Conservation (phyloP, 2,329 filamentous ascomycete species). For the Byssothecium circinans region DNA sequence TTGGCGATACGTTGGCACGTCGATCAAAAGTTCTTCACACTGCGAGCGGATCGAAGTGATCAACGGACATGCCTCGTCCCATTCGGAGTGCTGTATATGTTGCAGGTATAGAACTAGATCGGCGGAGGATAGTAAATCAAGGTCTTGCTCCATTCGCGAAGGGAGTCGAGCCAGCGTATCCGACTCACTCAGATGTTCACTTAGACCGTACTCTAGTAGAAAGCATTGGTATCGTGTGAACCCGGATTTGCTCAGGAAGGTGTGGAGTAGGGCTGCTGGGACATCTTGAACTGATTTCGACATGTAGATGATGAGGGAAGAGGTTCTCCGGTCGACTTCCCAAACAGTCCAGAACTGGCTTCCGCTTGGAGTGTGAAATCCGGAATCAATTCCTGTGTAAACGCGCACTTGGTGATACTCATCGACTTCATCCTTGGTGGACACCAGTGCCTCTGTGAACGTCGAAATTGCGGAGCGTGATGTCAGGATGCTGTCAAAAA, state of each 20-base stretch:
- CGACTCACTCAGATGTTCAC: constrained; percentile 14
- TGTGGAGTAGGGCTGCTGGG: constrained; percentile 32
- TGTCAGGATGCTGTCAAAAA: constrained; percentile 23
- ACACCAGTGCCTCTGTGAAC: constrained; percentile 25
- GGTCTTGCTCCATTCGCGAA: constrained; percentile 32
- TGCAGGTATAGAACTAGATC: constrained; percentile 39
- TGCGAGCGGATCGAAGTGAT: constrained; percentile 27
- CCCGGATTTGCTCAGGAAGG: constrained; percentile 36
- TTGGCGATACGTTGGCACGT: constrained; percentile 40
- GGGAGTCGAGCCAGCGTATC: constrained; percentile 22
- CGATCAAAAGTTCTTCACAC: constrained; percentile 39
- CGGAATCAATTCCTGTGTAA: constrained; percentile 42
- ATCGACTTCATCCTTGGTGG: constrained; percentile 29
- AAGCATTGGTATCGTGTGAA: constrained; percentile 43
- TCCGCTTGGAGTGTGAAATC: constrained; percentile 37
- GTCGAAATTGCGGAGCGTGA: constrained; percentile 25
- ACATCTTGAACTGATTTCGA: constrained; percentile 41
- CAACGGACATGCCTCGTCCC: constrained; percentile 35
- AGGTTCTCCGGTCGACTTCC: constrained; percentile 34
- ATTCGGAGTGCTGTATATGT: constrained; percentile 36
- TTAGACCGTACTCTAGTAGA: constrained; percentile 31
- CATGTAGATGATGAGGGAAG: constrained; percentile 34
- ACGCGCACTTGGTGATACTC: constrained; percentile 35
- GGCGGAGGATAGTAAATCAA: constrained; percentile 37
- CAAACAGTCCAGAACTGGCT: constrained; percentile 42